Conservation (phyloP, 208 protist genomes). For the Trypanosomatidae sp. region DNA sequence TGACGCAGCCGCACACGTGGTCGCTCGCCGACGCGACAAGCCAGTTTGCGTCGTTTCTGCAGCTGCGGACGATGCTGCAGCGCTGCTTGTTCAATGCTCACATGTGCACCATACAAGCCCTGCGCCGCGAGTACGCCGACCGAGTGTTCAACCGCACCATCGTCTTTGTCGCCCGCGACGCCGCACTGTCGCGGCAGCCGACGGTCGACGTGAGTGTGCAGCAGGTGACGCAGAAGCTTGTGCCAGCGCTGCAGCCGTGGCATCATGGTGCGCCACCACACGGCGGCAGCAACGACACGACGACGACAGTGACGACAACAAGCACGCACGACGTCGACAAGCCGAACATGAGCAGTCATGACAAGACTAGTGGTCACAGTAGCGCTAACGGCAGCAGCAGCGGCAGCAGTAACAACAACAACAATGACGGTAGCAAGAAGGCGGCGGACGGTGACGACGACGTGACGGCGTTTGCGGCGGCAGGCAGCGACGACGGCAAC, state of each 20-base stretch:
- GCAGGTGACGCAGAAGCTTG: neutral
- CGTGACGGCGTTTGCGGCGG: neutral
- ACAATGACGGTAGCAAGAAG: no score
- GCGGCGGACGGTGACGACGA: neutral
- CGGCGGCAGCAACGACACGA: neutral
- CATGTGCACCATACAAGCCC: conserved; percentile 11
- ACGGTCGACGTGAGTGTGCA: no score
- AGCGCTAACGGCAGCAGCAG: conserved; percentile 1
- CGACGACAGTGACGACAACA: neutral
- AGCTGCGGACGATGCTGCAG: conserved; percentile 14
- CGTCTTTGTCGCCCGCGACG: neutral
- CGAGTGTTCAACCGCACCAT: conserved; percentile 16
- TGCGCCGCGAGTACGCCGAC: conserved; percentile 11
- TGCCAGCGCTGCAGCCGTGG: neutral
- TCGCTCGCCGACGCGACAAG: conserved; percentile 7
- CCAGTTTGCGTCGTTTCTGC: conserved; percentile 21
- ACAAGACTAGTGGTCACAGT: neutral
- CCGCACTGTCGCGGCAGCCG: neutral
- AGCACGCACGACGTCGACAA: no score
- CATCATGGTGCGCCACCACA: no score
- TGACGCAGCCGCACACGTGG: conserved; percentile 19
- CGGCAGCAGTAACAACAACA: conserved; percentile 2
- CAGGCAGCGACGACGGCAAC: neutral
- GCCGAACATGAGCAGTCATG: neutral
- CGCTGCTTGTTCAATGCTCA: conserved; percentile 15